Evolutionary conservation across 495 filamentous ascomycete species (phyloP).

Genomic region (Xylaria grammica): DNA sequence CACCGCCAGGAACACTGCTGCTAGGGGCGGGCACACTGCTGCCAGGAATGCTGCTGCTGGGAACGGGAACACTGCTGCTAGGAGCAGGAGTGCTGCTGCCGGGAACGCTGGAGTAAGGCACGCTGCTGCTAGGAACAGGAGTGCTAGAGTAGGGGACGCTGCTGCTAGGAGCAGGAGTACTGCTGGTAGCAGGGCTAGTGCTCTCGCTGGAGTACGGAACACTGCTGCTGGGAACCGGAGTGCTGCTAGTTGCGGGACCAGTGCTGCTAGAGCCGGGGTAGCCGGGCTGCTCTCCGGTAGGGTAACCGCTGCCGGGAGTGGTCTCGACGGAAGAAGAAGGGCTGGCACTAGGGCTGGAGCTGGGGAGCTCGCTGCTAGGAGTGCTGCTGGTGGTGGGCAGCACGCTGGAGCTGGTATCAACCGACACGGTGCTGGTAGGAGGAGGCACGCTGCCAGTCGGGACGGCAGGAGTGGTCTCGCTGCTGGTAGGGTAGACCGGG

Average conservation of each 20-base stretch:
- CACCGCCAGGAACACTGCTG: neutral
- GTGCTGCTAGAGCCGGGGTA: neutral
- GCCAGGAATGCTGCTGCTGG: neutral
- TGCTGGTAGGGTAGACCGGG: slow-evolving; percentile 9
- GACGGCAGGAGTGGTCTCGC: neutral
- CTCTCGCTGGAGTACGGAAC: neutral
- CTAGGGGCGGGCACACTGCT: neutral
- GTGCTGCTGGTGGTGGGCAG: neutral
- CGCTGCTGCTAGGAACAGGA: neutral
- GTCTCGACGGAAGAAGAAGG: neutral
- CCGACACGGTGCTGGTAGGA: too few species aligned
- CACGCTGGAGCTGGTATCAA: neutral
- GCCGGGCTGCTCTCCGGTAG: too few species aligned
- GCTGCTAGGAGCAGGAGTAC: neutral
- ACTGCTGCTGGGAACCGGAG: neutral
- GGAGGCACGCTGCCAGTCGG: slow-evolving; percentile 1
- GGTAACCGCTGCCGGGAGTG: neutral
- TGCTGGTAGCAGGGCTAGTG: neutral
- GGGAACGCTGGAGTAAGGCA: neutral
- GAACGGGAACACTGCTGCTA: neutral
- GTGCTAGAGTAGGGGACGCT: neutral
- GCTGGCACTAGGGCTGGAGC: too few species aligned
- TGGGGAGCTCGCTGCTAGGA: too few species aligned
- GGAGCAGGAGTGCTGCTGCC: neutral
- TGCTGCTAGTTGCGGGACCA: slow-evolving; percentile 2